phyloP scores from a whole-genome alignment of 2,329 filamentous ascomycete genomes.

The Waltergamsia citrina region DNA sequence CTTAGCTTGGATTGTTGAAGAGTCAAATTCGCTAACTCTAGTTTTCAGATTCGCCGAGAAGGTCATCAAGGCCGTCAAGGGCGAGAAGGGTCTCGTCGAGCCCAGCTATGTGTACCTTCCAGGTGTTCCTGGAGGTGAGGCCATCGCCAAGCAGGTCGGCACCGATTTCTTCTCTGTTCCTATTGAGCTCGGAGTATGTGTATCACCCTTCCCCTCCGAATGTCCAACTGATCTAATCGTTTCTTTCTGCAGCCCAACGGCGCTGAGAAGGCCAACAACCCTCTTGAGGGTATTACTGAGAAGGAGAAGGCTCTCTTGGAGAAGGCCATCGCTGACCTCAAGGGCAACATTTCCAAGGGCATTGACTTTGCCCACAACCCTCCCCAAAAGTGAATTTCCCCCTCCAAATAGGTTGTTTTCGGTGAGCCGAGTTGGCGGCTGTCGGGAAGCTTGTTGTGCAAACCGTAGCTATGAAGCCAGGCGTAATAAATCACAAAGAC shows the following conservation, averaged over 20 bases:
- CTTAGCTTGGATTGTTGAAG: constrained; percentile 9
- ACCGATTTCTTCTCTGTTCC: constrained; percentile 94
- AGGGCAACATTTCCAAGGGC: constrained; percentile 92
- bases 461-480: constrained; percentile 22
- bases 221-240: constrained; percentile 16
- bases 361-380: constrained; percentile 81
- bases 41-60: constrained; percentile 76
- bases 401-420: constrained; percentile 14
- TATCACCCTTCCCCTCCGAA: neutral
- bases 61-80: constrained; percentile 78
- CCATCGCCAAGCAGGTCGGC: constrained; percentile 74
- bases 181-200: constrained; percentile 85
- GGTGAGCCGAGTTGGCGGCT: constrained; percentile 8
- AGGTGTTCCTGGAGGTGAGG: constrained; percentile 79
- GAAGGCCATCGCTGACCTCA: constrained; percentile 66
- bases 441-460: constrained; percentile 15
- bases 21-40: constrained; percentile 2
- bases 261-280: constrained; percentile 76
- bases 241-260: constrained; percentile 55
- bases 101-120: constrained; percentile 93
- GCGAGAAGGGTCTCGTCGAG: constrained; percentile 88
- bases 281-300: constrained; percentile 66
- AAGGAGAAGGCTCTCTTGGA: constrained; percentile 84
- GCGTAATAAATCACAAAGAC: constrained; percentile 23
- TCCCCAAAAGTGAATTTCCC: constrained; percentile 67